Base-by-base conservation (phyloP, 202 grass and related monocot species). In the Zizania palustris region DNA sequence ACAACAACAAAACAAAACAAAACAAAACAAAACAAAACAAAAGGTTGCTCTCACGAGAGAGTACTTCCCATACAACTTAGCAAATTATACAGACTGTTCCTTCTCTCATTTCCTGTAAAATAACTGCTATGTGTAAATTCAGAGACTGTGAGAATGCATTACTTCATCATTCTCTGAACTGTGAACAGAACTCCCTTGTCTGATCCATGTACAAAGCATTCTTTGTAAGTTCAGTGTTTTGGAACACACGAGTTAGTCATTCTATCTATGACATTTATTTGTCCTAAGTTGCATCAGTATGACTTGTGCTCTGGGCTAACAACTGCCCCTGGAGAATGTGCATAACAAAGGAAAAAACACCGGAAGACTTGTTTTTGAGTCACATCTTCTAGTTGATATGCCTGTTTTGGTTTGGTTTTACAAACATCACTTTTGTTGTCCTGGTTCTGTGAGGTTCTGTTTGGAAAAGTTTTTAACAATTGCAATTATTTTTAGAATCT, bases 141-240 rank as follows among this genome's bases (percentile, higher is more conserved):
- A 41, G 3, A 59, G 67, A 67, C 11, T 67, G 44, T 39, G 71
- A 19, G 40, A 67, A 57, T 67, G 46, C 38, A 37, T 6, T 39
- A 38, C 14, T 67, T 44, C 57, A 46, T 13, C 66, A 77, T 72
- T 62, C 6, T 69, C 14, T 60, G 20, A 48, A 12, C n/a, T 49
- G 37, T 71, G 45, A 63, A 48, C 18, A 45, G 16, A 38, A 48
- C 36, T 76, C 53, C 45, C 2, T 1, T 43, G 16, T 18, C 48
- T 43, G 50, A 11, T 69, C 56, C 33, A 78, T 78, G 35, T 75
- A 45, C 43, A 80, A 50, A 80, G 5, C 11, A 34, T 15, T 44
- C 9, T 6, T 81, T 70, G 28, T 7, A 70, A 60, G 38, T 63
- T 61, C 3, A 1, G 11, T 4, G 9, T 33, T 51, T 22, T 45